A percentile compares a stretch with the other conserved stretches of the same genome.
Evolutionary conservation across 176 grass and related monocot species (phyloP).

Genomic region (Lolium perenne): DNA sequence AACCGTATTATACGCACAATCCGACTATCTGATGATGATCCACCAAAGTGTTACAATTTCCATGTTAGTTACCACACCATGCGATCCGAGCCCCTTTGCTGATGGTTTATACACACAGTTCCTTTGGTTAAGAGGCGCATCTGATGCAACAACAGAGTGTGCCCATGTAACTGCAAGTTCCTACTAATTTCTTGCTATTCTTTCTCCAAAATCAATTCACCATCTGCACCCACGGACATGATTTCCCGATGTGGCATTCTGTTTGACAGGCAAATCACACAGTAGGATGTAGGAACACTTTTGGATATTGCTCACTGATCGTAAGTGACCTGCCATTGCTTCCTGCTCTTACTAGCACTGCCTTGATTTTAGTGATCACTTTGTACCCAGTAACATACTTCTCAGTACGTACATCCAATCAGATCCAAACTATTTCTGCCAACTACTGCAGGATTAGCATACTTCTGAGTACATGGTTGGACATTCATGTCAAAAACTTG

Average conservation of each 20-base stretch:
- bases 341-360: constrained; percentile 26
- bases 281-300: neutral
- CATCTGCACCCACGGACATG: constrained; percentile 10
- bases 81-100: no score
- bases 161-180: constrained; percentile 30
- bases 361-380: constrained; percentile 51
- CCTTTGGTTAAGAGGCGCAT: no score
- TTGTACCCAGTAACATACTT: constrained; percentile 19
- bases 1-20: no score
- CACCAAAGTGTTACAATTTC: no score
- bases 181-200: constrained; percentile 30
- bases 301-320: neutral
- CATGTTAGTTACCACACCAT: no score
- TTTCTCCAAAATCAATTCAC: constrained; percentile 32
- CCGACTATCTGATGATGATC: no score
- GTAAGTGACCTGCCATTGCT: constrained; percentile 25
- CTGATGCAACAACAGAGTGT: neutral
- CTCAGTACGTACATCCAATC: constrained; percentile 22
- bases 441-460: constrained; percentile 61
- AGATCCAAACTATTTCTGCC: constrained; percentile 41
- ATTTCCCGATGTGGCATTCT: constrained; percentile 1
- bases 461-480: constrained; percentile 61
- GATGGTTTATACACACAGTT: no score
- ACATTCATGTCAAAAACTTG: constrained; percentile 72
- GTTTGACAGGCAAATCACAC: constrained; percentile 30